A percentile compares a stretch with the other conserved stretches of the same genome.
Conservation (phyloP, 768 basidiomycete genomes). For the Psilocybe cubensis region DNA sequence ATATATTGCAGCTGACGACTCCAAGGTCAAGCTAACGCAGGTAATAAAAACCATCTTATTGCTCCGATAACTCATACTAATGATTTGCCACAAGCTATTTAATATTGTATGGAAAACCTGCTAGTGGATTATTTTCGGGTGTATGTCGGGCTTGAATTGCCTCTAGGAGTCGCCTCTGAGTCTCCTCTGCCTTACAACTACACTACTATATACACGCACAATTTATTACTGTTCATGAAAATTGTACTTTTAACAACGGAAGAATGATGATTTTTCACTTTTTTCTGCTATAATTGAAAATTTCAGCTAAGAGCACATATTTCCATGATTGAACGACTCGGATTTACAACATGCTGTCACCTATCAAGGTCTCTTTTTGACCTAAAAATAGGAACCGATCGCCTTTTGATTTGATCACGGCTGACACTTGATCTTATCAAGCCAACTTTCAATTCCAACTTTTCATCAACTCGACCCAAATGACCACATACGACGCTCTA, state of each 20-base stretch:
- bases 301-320: too few relatives aligned
- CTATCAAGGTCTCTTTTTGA: background rate
- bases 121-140: background rate
- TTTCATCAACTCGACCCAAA: too few relatives aligned
- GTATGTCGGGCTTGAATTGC: background rate
- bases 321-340: too few relatives aligned
- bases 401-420: background rate
- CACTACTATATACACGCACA: too few relatives aligned
- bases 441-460: conserved; percentile 5
- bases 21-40: conserved; percentile 3
- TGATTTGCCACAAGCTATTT: conserved; percentile 3
- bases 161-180: too few relatives aligned
- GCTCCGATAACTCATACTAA: background rate
- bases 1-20: conserved; percentile 17
- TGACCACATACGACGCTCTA: conserved; percentile 47
- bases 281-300: too few relatives aligned
- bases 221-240: too few relatives aligned
- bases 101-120: conserved; percentile 18
- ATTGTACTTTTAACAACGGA: too few relatives aligned
- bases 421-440: conserved; percentile 16
- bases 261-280: too few relatives aligned
- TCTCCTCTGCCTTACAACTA: too few relatives aligned
- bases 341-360: background rate
- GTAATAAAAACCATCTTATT: background rate
- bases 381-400: background rate